Evolutionary conservation across 2,329 filamentous ascomycete species (phyloP), one percentile per base, ranked within the genome.

Genomic region (Neopestalotiopsis clavispora): DNA sequence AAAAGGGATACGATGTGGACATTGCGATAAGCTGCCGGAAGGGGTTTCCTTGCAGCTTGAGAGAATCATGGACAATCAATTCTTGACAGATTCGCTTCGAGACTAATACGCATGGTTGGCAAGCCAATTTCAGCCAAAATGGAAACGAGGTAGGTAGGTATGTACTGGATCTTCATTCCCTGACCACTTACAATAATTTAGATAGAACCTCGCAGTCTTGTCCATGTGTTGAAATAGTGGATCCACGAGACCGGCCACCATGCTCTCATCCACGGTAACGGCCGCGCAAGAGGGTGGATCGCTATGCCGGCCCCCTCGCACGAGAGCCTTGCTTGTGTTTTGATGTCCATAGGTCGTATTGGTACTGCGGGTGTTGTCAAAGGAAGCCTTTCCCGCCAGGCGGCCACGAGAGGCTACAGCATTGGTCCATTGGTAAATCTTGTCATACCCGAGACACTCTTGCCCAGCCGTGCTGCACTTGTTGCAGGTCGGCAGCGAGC

Each of bases 391-490:
- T 13, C 69, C 69, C 5, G 79, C 78, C 75, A 81, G 81, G 72
- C 84, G 86, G 34, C 85, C 85, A 12, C 83, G 80, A 59, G 83
- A 80, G 60, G 86, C 84, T 68, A 86, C 84, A 66, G 83, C 83
- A 68, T 84, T 81, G 67, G 87, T 86, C 88, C 89, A 91, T 69
- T 88, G 83, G 72, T 90, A 86, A 61, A 90, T 78, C 74, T 85
- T 86, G 70, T 86, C 88, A 77, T 91, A 91, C 52, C 89, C 89
- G 70, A 89, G 84, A 80, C 89, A 91, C 73, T 87, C 82, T 75
- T 87, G 82, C 34, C 87, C 87, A 57, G 84, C 81, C 73, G 80
- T 82, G 67, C 81, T 78, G 77, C 89, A 91, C 80, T 90, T 91
- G 74, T 86, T 84, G 77, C 89, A 91, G 69, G 79, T 82, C 32